Percentiles rank a stretch among this genome's conserved stretches.
These are phyloP conservation scores for Calonectria ilicicola DNA, from an alignment of 2,329 filamentous ascomycete genomes.

Conservation along the genomic window DNA sequence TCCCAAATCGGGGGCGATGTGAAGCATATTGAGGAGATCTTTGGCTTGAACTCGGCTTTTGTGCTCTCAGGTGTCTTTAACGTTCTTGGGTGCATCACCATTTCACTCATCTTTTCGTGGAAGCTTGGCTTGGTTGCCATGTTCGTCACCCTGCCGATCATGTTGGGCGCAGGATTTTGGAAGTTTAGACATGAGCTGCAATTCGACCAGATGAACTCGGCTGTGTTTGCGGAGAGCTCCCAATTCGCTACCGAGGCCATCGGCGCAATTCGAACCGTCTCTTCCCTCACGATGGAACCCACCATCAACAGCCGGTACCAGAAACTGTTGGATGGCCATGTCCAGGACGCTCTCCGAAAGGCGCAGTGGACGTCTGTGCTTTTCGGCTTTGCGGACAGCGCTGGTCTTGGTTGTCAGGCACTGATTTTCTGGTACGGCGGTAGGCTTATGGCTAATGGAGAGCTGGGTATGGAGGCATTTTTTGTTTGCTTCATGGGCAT, in stretches of 20 bases:
- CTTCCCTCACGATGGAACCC: constrained; percentile 70
- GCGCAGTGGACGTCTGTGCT: constrained; percentile 48
- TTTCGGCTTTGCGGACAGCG: constrained; percentile 55
- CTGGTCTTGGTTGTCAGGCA: constrained; percentile 54
- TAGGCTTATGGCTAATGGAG: constrained; percentile 34
- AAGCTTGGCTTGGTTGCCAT: constrained; percentile 53
- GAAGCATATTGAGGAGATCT: constrained; percentile 47
- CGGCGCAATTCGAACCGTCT: constrained; percentile 72
- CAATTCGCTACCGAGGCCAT: constrained; percentile 74
- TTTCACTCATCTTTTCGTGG: constrained; percentile 50
- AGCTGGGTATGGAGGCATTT: constrained; percentile 58
- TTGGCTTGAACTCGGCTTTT: constrained; percentile 47
- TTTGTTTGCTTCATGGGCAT: constrained; percentile 66
- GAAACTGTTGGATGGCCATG: constrained; percentile 49
- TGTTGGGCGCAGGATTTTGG: constrained; percentile 50
- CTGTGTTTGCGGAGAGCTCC: constrained; percentile 69
- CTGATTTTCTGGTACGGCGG: constrained; percentile 66
- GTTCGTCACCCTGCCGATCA: constrained; percentile 49
- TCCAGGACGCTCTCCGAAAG: constrained; percentile 45
- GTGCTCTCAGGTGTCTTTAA: constrained; percentile 45
- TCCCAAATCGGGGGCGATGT: constrained; percentile 45
- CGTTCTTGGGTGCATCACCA: constrained; percentile 44
- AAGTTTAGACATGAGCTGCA: constrained; percentile 61
- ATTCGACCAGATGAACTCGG: constrained; percentile 68
- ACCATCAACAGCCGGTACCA: constrained; percentile 58